phyloP scores from a whole-genome alignment of 2,329 filamentous ascomycete species.

The Gremmenia infestans region DNA sequence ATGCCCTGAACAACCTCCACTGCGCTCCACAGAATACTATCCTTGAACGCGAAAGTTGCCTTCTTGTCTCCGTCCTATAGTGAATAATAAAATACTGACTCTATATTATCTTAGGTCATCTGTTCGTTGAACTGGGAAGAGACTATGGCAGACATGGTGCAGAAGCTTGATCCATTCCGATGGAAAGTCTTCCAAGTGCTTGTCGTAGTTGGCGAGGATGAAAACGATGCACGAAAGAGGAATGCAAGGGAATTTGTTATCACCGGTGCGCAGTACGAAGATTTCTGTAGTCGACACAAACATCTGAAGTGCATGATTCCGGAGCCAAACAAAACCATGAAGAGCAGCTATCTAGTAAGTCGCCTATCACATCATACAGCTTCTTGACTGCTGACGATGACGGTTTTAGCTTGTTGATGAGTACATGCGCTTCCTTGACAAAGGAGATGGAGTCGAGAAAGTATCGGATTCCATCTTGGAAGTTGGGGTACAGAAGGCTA shows the following conservation, averaged over 20 bases:
- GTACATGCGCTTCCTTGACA: slow-evolving; percentile 17
- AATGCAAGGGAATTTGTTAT: slow-evolving; percentile 42
- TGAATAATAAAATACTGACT: background rate
- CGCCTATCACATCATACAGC: background rate
- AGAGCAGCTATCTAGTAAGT: slow-evolving; percentile 39
- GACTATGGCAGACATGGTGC: slow-evolving; percentile 41
- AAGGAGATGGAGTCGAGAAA: slow-evolving; percentile 7
- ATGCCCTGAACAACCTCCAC: too few species aligned
- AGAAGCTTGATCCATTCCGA: slow-evolving; percentile 41
- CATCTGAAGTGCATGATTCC: slow-evolving; percentile 40
- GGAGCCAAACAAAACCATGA: slow-evolving; percentile 47
- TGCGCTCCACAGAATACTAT: too few species aligned
- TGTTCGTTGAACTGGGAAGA: slow-evolving; percentile 44
- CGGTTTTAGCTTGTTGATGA: slow-evolving; percentile 8
- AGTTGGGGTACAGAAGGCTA: slow-evolving; percentile 11
- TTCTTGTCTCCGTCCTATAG: background rate
- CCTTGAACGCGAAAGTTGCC: background rate
- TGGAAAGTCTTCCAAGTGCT: slow-evolving; percentile 54
- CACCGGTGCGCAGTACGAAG: slow-evolving; percentile 40
- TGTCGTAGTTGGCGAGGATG: slow-evolving; percentile 49
- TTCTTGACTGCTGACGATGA: background rate
- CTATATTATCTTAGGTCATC: slow-evolving; percentile 31
- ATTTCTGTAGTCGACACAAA: slow-evolving; percentile 42
- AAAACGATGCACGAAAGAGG: slow-evolving; percentile 34
- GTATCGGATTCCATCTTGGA: slow-evolving; percentile 6